These are phyloP conservation scores for Chaetomium sp. DNA, from an alignment of 2,329 filamentous ascomycete species.

Conservation along the genomic window DNA sequence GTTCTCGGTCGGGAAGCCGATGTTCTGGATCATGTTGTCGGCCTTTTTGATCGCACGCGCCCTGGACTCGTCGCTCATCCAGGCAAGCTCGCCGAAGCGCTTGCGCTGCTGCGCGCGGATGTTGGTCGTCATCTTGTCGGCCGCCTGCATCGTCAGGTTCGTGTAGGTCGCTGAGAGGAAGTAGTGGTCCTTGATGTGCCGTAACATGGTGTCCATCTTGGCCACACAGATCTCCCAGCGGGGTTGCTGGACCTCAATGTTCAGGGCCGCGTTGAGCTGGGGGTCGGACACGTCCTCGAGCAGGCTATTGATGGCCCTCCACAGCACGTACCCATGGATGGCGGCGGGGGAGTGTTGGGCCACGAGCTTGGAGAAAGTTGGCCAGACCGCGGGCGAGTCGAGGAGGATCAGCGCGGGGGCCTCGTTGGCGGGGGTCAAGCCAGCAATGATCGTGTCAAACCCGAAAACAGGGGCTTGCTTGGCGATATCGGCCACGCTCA, in stretches of 20 bases:
- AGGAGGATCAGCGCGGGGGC: neutral
- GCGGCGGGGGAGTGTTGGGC: slow-evolving; percentile 12
- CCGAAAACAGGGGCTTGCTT: slow-evolving; percentile 1
- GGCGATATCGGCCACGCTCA: neutral
- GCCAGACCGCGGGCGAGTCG: neutral
- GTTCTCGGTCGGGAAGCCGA: slow-evolving; percentile 43
- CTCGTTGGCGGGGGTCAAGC: slow-evolving; percentile 4
- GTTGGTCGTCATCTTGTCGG: slow-evolving; percentile 62
- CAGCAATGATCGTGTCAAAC: slow-evolving; percentile 13
- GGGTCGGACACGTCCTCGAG: slow-evolving; percentile 47
- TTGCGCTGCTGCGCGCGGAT: slow-evolving; percentile 61
- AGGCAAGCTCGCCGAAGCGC: slow-evolving; percentile 51
- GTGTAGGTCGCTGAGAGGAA: slow-evolving; percentile 64
- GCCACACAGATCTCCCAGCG: slow-evolving; percentile 57
- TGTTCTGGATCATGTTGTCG: slow-evolving; percentile 60
- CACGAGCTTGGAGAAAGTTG: slow-evolving; percentile 35
- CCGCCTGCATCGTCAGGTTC: slow-evolving; percentile 57
- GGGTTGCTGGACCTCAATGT: slow-evolving; percentile 49
- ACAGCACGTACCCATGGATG: slow-evolving; percentile 41
- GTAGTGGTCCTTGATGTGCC: slow-evolving; percentile 65
- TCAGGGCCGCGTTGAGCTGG: neutral
- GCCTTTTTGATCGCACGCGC: slow-evolving; percentile 58
- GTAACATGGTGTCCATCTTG: slow-evolving; percentile 42
- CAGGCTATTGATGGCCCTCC: slow-evolving; percentile 57
- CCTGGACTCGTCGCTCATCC: slow-evolving; percentile 59